These are phyloP conservation scores for Oxytropis ochrocephala DNA, from an alignment of 306 rosid species.

Conservation along the genomic window DNA sequence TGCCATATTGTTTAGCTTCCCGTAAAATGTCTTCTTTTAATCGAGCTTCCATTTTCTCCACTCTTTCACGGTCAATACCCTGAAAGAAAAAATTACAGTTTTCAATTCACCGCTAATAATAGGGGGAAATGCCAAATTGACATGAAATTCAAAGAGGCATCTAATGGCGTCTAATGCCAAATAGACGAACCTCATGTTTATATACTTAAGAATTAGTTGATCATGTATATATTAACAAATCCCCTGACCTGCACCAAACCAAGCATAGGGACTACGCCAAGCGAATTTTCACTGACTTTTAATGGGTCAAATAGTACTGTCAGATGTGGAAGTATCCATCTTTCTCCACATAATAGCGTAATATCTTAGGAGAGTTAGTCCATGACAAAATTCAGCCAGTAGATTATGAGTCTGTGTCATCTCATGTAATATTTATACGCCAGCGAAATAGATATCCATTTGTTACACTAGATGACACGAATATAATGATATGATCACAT, in stretches of 20 bases:
- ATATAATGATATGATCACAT: neutral
- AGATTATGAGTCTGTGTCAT: neutral
- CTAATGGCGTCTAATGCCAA: neutral
- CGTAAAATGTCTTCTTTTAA: conserved; percentile 76
- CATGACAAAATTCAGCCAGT: neutral
- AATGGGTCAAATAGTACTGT: neutral
- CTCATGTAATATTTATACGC: neutral
- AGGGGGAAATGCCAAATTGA: neutral
- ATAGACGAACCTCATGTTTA: neutral
- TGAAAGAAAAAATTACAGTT: conserved; percentile 27
- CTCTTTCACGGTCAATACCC: conserved; percentile 87
- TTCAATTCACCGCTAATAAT: conserved; percentile 24
- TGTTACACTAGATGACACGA: neutral
- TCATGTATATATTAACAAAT: neutral
- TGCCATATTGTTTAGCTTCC: conserved; percentile 71
- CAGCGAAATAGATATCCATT: neutral
- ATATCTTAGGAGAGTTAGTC: neutral
- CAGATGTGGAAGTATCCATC: neutral
- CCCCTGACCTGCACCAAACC: neutral
- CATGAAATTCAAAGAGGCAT: neutral
- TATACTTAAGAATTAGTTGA: neutral
- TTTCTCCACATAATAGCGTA: neutral
- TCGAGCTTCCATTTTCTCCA: conserved; percentile 92
- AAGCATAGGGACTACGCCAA: neutral
- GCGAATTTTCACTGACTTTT: neutral